Base-by-base conservation (phyloP, 73 alveolate genomes). In the Blepharisma japonicum region DNA sequence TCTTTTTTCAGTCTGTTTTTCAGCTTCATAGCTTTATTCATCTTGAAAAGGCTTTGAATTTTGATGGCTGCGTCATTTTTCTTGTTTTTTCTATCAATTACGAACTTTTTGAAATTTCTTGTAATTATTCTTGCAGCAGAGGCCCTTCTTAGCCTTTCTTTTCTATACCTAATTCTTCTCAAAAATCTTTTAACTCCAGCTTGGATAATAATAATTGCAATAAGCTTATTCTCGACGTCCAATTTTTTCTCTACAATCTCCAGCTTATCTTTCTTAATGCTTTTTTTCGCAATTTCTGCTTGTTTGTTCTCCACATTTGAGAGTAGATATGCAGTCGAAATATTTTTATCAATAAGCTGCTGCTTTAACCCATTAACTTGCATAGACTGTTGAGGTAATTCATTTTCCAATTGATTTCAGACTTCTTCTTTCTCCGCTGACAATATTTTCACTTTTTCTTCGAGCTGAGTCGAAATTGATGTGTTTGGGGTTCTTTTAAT, bases 141-240 rank as follows among this genome's bases (percentile, higher is more conserved):
- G 2, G 14, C 74, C 14, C 14, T 39, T 25, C 23, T 61, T 61
- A 14, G n/a, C 74, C 23, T 61, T 61, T 61, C 74, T 61, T 61
- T 61, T 25, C 38, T 18, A 61, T 61, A 61, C 74, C 74, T 14
- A 20, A 61, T 61, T 5, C 74, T 61, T 1, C 4, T 39, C 2
- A 61, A 1, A 61, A 18, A 20, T 39, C 74, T 25, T 61, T 25
- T 61, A 2, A 61, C 46, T 48, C 46, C 23, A 8, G n/a, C 23
- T 25, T 61, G 74, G 2, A 61, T 61, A n/a, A 61, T 61, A 61
- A 61, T 25, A 61, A 61, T 61, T 9, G 74, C 74, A 18, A 61
- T 61, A 61, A 61, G 23, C 11, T 39, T 14, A 25, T 61, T 61
- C 5, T 61, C 74, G 6, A 14, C 23, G 5, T 61, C 74, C 14